phyloP scores from a whole-genome alignment of 768 basidiomycete genomes.

The Rhizopogon rudus region DNA sequence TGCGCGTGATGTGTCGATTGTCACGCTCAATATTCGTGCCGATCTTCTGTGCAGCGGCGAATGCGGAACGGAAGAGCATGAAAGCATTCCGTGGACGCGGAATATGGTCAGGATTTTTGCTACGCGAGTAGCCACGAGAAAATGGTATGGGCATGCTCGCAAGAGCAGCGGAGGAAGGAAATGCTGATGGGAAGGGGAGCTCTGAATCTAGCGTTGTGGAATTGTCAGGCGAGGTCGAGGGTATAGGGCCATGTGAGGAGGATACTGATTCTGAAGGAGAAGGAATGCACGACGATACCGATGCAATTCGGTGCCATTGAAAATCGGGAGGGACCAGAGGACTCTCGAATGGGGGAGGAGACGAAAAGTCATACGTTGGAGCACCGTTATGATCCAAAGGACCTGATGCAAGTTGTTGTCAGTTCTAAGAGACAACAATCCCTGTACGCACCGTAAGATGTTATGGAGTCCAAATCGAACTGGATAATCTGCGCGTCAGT shows the following conservation, averaged over 20 bases:
- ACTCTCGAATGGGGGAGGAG: conserved; percentile 4
- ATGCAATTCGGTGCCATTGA: conserved; percentile 11
- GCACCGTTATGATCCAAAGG: background rate
- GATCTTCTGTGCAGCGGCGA: conserved; percentile 49
- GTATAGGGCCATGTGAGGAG: conserved; percentile 6
- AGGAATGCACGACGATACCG: conserved; percentile 3
- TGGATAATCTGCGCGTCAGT: conserved; percentile 3
- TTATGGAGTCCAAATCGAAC: conserved; percentile 3
- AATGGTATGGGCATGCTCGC: conserved; percentile 26
- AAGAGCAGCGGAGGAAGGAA: conserved; percentile 16
- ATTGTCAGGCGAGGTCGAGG: conserved; percentile 6
- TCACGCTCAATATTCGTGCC: conserved; percentile 46
- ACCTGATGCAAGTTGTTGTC: background rate
- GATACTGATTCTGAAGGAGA: conserved; percentile 6
- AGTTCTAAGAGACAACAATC: background rate
- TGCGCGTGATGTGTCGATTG: conserved; percentile 54
- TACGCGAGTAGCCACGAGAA: conserved; percentile 22
- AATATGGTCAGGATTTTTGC: conserved; percentile 35
- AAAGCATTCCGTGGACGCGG: conserved; percentile 38
- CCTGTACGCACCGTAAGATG: conserved; percentile 1
- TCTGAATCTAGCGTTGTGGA: background rate
- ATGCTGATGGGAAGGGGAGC: background rate
- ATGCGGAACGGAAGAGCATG: conserved; percentile 59
- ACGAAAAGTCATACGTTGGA: conserved; percentile 9
- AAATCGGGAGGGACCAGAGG: conserved; percentile 10